These are phyloP conservation scores for Cardamine resedifolia DNA, from an alignment of 345 rosid genomes.

Conservation along the genomic window DNA sequence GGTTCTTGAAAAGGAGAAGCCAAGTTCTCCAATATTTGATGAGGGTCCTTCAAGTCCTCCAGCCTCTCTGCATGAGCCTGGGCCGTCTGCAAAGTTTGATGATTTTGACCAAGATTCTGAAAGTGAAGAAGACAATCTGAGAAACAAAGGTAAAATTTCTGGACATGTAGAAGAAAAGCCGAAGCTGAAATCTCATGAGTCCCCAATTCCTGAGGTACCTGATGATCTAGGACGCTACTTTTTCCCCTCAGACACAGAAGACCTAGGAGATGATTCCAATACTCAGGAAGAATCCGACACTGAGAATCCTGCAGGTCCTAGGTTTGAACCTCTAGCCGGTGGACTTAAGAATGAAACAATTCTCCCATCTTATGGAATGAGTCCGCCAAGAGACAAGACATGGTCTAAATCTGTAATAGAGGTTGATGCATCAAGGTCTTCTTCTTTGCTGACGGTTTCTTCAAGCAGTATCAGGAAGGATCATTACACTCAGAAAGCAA, in stretches of 20 bases:
- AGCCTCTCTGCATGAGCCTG: conserved; percentile 45
- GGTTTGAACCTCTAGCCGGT: conserved; percentile 50
- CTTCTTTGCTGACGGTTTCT: conserved; percentile 35
- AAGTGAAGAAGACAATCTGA: conserved; percentile 47
- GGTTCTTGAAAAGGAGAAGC: conserved; percentile 38
- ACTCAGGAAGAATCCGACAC: conserved; percentile 35
- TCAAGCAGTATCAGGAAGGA: conserved; percentile 41
- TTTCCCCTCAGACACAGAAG: conserved; percentile 32
- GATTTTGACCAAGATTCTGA: conserved; percentile 53
- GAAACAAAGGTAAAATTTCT: conserved; percentile 5
- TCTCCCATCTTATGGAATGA: conserved; percentile 49
- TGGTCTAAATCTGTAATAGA: conserved; percentile 38
- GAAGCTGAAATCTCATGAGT: conserved; percentile 28
- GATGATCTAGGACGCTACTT: conserved; percentile 41
- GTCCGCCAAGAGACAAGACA: conserved; percentile 33
- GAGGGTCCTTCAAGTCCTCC: conserved; percentile 42
- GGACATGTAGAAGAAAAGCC: conserved; percentile 21
- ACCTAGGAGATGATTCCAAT: conserved; percentile 39
- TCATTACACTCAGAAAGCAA: conserved; percentile 30
- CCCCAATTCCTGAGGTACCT: conserved; percentile 28
- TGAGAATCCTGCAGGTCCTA: conserved; percentile 47
- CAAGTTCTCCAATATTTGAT: conserved; percentile 40
- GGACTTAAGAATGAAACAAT: conserved; percentile 53
- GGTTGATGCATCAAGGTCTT: conserved; percentile 30
- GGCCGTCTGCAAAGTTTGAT: conserved; percentile 55